These are phyloP conservation scores for Aspergillus pseudotamarii DNA, from an alignment of 2,329 filamentous ascomycete species.

Conservation along the genomic window DNA sequence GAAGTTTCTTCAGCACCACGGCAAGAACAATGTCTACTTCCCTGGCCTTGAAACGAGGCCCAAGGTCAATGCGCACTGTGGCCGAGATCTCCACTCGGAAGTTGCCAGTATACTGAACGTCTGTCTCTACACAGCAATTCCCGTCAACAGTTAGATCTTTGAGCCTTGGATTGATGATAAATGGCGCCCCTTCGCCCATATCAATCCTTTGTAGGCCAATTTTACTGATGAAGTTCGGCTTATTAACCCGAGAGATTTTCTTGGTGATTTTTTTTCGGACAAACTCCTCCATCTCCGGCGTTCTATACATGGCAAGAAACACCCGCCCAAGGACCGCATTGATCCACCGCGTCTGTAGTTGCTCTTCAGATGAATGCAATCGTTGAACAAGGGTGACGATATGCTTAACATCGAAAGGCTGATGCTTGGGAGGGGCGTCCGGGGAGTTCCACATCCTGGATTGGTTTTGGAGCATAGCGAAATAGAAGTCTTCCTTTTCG, in stretches of 20 bases:
- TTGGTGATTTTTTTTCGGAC: slow-evolving; percentile 87
- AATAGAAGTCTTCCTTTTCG: slow-evolving; percentile 98
- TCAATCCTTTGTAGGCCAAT: slow-evolving; percentile 82
- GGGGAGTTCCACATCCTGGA: slow-evolving; percentile 65
- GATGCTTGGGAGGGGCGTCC: slow-evolving; percentile 66
- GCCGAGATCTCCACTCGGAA: slow-evolving; percentile 88
- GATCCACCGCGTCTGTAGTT: slow-evolving; percentile 87
- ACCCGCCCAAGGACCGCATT: slow-evolving; percentile 88
- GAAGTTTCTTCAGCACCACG: slow-evolving; percentile 78
- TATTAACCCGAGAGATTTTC: slow-evolving; percentile 92
- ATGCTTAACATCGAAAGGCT: slow-evolving; percentile 79
- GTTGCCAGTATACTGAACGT: slow-evolving; percentile 85
- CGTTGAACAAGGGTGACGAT: slow-evolving; percentile 88
- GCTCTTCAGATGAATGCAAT: slow-evolving; percentile 88
- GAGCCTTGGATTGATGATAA: slow-evolving; percentile 83
- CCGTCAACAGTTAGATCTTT: slow-evolving; percentile 91
- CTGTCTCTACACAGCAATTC: slow-evolving; percentile 82
- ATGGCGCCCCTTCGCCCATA: slow-evolving; percentile 82
- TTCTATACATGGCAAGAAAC: slow-evolving; percentile 87
- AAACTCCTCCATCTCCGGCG: slow-evolving; percentile 75
- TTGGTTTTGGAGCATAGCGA: slow-evolving; percentile 83
- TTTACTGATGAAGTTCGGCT: slow-evolving; percentile 84
- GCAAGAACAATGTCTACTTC: slow-evolving; percentile 89
- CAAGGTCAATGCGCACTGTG: slow-evolving; percentile 89
- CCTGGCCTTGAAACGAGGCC: slow-evolving; percentile 81